These are phyloP conservation scores for Arachnopeziza araneosa DNA, from an alignment of 2,329 filamentous ascomycete genomes.

Conservation along the genomic window DNA sequence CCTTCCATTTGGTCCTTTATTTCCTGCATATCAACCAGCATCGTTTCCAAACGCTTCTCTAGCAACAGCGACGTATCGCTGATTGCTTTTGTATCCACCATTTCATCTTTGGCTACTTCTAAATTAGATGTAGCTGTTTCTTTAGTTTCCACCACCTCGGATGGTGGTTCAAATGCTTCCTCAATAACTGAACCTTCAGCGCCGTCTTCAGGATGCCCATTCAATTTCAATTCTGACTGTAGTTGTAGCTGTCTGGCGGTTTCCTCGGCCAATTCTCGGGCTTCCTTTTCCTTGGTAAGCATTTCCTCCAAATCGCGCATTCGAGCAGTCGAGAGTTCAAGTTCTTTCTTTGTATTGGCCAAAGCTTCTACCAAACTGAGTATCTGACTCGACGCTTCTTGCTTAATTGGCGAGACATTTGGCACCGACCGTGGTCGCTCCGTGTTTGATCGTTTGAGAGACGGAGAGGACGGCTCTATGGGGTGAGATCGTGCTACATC, in stretches of 20 bases:
- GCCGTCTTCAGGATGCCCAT: slow-evolving; percentile 35
- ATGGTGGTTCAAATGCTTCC: slow-evolving; percentile 41
- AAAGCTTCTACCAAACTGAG: slow-evolving; percentile 79
- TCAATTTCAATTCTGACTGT: slow-evolving; percentile 40
- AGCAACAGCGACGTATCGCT: slow-evolving; percentile 58
- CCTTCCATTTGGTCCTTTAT: slow-evolving; percentile 42
- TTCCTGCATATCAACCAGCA: slow-evolving; percentile 27
- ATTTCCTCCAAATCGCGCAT: slow-evolving; percentile 77
- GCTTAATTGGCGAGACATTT: slow-evolving; percentile 40
- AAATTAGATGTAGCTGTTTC: slow-evolving; percentile 18
- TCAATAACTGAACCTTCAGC: slow-evolving; percentile 38
- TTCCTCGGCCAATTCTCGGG: slow-evolving; percentile 79
- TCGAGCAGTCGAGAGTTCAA: slow-evolving; percentile 74
- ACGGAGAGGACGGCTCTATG: slow-evolving; percentile 45
- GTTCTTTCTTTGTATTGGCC: slow-evolving; percentile 75
- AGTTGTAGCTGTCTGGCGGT: slow-evolving; percentile 66
- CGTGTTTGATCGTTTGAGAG: slow-evolving; percentile 69
- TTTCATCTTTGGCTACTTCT: slow-evolving; percentile 33
- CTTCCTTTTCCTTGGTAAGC: slow-evolving; percentile 72
- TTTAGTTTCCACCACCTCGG: slow-evolving; percentile 21
- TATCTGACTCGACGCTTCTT: slow-evolving; percentile 65
- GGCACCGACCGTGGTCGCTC: slow-evolving; percentile 62
- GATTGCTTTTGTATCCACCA: slow-evolving; percentile 71
- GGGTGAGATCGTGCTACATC: slow-evolving; percentile 52
- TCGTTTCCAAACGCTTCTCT: slow-evolving; percentile 24